Conservation (phyloP, 202 grass and related monocot species). For the Carex arenaria region DNA sequence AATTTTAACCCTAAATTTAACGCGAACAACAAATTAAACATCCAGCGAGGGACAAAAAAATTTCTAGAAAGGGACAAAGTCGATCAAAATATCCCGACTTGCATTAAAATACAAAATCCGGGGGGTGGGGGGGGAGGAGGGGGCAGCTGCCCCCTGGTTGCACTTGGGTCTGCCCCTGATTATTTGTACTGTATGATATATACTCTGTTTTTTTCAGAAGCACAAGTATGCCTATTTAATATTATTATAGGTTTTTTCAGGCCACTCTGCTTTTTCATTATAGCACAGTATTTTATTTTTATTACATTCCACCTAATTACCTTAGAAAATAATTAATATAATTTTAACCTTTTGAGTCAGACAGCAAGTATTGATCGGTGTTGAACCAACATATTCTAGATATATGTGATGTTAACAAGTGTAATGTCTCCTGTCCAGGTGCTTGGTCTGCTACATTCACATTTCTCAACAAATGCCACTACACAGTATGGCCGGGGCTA, state of each 20-base stretch:
- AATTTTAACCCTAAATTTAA: no score
- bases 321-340: no score
- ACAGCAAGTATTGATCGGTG: neutral
- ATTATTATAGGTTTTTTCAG: neutral
- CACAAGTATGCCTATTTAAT: neutral
- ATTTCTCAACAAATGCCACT: constrained; percentile 48
- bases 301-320: no score
- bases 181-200: neutral
- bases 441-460: constrained; percentile 37
- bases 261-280: neutral
- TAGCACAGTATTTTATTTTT: neutral
- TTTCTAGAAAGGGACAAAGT: no score
- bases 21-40: no score
- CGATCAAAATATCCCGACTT: no score
- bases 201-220: neutral
- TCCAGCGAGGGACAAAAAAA: no score
- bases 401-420: neutral
- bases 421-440: constrained; percentile 6
- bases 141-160: no score
- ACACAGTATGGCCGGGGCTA: constrained; percentile 43
- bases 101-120: no score
- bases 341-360: neutral
- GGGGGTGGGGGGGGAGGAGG: no score
- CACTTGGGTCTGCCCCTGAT: no score
- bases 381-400: neutral